These are phyloP conservation scores for Aureobasidium pullulans DNA, from an alignment of 2,329 filamentous ascomycete genomes.

Conservation along the genomic window DNA sequence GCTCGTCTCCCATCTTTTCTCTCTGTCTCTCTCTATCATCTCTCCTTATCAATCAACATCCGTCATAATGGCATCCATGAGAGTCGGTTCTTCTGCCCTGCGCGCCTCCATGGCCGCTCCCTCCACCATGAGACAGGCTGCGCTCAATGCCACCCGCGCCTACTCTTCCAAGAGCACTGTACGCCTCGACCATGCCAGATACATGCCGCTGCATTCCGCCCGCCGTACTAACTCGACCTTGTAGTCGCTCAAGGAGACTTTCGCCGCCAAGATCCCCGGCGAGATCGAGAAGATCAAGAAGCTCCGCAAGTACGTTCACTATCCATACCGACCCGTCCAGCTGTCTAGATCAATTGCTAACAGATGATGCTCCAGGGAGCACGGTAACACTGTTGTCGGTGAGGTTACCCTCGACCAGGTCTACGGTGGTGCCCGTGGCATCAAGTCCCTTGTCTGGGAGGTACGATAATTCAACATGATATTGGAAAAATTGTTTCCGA, in stretches of 20 bases:
- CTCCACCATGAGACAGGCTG: constrained; percentile 43
- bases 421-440: constrained; percentile 97
- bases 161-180: constrained; percentile 93
- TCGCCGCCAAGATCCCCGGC: constrained; percentile 88
- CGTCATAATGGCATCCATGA: constrained; percentile 69
- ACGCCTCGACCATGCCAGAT: constrained; percentile 27
- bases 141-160: constrained; percentile 57
- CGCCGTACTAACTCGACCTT: constrained; percentile 20
- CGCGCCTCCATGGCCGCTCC: constrained; percentile 61
- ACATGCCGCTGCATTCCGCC: background rate
- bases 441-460: constrained; percentile 99
- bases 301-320: constrained; percentile 72
- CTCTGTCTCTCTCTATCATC: constrained; percentile 20
- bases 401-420: constrained; percentile 99
- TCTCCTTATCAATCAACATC: constrained; percentile 31
- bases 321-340: background rate
- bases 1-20: constrained; percentile 12
- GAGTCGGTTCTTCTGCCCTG: constrained; percentile 73
- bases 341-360: constrained; percentile 19
- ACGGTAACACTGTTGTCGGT: constrained; percentile 90
- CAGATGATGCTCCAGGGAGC: constrained; percentile 55
- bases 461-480: constrained; percentile 31
- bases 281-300: constrained; percentile 99
- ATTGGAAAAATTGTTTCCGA: background rate
- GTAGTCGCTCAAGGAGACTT: constrained; percentile 95